Evolutionary conservation across 2,329 filamentous ascomycete genomes (phyloP).

Genomic region (Exophiala sp.): DNA sequence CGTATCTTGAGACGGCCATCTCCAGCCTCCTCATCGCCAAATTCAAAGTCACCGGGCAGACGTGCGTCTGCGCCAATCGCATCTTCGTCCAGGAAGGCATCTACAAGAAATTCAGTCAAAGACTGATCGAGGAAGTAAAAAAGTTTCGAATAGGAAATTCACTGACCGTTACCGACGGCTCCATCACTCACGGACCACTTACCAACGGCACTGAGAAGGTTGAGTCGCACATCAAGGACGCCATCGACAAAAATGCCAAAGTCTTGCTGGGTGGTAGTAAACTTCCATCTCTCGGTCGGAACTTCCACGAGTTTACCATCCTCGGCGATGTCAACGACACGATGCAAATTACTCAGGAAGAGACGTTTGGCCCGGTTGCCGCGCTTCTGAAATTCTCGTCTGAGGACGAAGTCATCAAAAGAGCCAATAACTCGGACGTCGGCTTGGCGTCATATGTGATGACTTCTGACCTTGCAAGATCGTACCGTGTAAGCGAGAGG

Average conservation of each 20-base stretch:
- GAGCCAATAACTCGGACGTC: slow-evolving; percentile 53
- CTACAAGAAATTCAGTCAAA: slow-evolving; percentile 68
- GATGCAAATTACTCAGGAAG: slow-evolving; percentile 55
- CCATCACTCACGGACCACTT: slow-evolving; percentile 71
- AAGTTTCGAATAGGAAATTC: slow-evolving; percentile 68
- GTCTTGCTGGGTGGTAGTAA: slow-evolving; percentile 26
- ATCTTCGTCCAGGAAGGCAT: slow-evolving; percentile 74
- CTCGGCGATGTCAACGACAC: slow-evolving; percentile 55
- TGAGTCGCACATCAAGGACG: slow-evolving; percentile 20
- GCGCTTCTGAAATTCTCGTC: slow-evolving; percentile 41
- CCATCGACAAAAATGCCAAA: slow-evolving; percentile 24
- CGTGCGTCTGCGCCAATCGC: slow-evolving; percentile 55
- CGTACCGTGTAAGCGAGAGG: slow-evolving; percentile 8
- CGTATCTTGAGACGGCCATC: slow-evolving; percentile 32
- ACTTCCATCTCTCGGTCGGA: slow-evolving; percentile 35
- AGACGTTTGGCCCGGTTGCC: slow-evolving; percentile 52
- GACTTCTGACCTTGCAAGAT: slow-evolving; percentile 46
- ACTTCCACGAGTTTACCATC: slow-evolving; percentile 59
- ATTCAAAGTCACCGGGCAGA: slow-evolving; percentile 23
- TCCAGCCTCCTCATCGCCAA: slow-evolving; percentile 13
- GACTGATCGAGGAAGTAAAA: slow-evolving; percentile 68
- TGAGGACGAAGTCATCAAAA: slow-evolving; percentile 57
- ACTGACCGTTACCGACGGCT: slow-evolving; percentile 60
- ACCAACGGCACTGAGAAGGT: slow-evolving; percentile 24
- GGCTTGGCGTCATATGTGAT: slow-evolving; percentile 59